Conservation (phyloP, 73 alveolate genomes). For the Paramecium sonneborni region DNA sequence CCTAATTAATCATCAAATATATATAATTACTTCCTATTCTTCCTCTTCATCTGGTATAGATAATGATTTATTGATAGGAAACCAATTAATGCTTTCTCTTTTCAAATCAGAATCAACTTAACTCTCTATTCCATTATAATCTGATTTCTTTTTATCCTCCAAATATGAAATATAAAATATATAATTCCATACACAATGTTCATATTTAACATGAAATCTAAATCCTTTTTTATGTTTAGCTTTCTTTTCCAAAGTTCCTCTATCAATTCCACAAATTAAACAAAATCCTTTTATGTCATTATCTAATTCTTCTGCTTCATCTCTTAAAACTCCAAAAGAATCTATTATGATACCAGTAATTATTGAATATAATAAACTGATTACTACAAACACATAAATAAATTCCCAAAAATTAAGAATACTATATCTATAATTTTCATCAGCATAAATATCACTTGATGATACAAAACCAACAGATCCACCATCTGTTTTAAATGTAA, state of each 20-base stretch:
- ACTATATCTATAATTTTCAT: conserved; percentile 34
- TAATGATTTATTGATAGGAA: neutral
- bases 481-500: conserved; percentile 85
- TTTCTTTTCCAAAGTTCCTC: conserved; percentile 38
- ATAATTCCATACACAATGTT: conserved; percentile 91
- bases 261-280: conserved; percentile 93
- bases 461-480: conserved; percentile 77
- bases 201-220: conserved; percentile 80
- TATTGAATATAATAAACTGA: conserved; percentile 54
- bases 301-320: conserved; percentile 80
- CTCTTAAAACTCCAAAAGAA: conserved; percentile 95
- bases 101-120: conserved; percentile 81
- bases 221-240: conserved; percentile 68
- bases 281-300: conserved; percentile 89
- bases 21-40: neutral
- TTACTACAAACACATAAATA: conserved; percentile 56
- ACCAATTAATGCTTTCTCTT: conserved; percentile 10
- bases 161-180: conserved; percentile 89
- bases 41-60: conserved; percentile 5
- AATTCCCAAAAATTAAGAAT: conserved; percentile 57
- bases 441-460: neutral
- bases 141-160: conserved; percentile 88
- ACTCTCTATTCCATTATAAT: conserved; percentile 94
- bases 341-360: conserved; percentile 92
- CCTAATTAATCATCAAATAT: neutral